Base-by-base conservation (phyloP, 2,329 filamentous ascomycete species). In the Beauveria sp. region DNA sequence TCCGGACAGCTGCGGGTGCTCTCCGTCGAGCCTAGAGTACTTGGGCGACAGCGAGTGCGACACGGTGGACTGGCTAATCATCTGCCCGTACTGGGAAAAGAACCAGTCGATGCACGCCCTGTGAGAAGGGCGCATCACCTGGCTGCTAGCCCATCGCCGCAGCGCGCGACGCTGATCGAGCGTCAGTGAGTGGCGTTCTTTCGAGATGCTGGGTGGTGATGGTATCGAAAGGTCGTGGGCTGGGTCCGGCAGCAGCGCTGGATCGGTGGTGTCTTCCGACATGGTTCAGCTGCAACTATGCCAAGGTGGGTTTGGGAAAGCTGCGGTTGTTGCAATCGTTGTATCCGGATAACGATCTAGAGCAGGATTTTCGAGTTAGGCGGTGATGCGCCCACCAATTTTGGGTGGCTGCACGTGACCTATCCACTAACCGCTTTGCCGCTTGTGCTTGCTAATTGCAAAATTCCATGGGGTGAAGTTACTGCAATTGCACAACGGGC, bases 31-130 rank as follows among this genome's bases (percentile, higher is more conserved):
- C 28, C 83, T 80, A 43, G 82, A 83, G 67, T 86, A 86, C 67
- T 86, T 86, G 52, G 82, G 81, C 5, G 82, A 85, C 42, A 86
- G 74, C 22, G 82, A 85, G 69, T 86, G 83, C 52, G 82, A 85
- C 49, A 86, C 84, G 67, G 83, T 86, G 18, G 82, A 85, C 71
- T 86, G 83, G 69, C 81, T 85, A 67, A 86, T 85, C 66, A 79
- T 78, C 70, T 84, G 81, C 70, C 81, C 79, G 68, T 83, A 86
- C 69, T 85, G 78, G 60, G 70, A 70, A 65, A 76, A 79, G 73
- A 86, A 86, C 83, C 83, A 86, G 68, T 86, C 82, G 68, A 86
- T 86, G 75, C 83, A 86, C 40, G 81, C 78, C 71, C 84, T 84
- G 71, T 86, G 83, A 28, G 80, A 83, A 7, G 83, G 83, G 2